Evolutionary conservation across 2,329 filamentous ascomycete genomes (phyloP), one percentile per base, ranked within the genome.

Genomic region (Trichoderma guizhouense): DNA sequence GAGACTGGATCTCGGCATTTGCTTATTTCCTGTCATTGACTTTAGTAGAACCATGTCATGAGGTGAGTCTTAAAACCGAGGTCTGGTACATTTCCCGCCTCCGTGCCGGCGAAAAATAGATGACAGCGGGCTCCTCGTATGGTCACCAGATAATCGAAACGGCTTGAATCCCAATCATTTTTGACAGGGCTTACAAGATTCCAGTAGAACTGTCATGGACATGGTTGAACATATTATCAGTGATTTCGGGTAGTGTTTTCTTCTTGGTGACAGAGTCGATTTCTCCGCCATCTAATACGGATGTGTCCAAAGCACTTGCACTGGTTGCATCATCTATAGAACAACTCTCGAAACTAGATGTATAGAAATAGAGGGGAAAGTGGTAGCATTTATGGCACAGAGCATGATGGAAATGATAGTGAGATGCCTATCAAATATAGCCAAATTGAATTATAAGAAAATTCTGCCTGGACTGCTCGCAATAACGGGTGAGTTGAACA

Each of bases 231-330:
- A 43, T 43, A 43, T 43, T n/a, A n/a, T n/a, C 15, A 0, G 39
- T 43, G 15, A n/a, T n/a, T n/a, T 43, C 3, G 39, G 39, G 39
- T n/a, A 43, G 39, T n/a, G 15, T n/a, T n/a, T 1, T 43, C 3
- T 9, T 1, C 14, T 18, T n/a, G 15, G 0, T n/a, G 39, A 9
- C 0, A 18, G 39, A 43, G 39, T 1, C 1, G 6, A 1, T 43
- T 43, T 43, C 7, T n/a, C 39, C 0, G 39, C 9, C 39, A 43
- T 43, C 36, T 18, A 39, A 39, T 18, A n/a, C 3, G 0, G 39
- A 43, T 43, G 39, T 43, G 15, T 9, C 39, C 3, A n/a, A 1
- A 39, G 39, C 15, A n/a, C 0, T 43, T 43, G 39, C 39, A 43
- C 39, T 18, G 39, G 39, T 18, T 43, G 39, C 39, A n/a, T 43